Base-by-base conservation (phyloP, 108 stramenopile genomes). In the Nitzschia palea region DNA sequence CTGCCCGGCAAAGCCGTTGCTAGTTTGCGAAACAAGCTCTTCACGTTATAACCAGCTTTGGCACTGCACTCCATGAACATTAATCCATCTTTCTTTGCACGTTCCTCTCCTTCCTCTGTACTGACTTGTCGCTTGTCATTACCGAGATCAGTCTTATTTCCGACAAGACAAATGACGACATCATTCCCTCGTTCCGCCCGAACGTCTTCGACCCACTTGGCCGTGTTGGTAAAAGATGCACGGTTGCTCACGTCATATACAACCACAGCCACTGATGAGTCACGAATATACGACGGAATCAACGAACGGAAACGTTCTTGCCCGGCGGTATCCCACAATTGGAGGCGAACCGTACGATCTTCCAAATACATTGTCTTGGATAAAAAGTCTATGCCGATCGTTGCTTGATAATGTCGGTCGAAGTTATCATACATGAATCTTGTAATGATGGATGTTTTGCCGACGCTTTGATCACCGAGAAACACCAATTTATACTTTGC, bases 261-360 rank as follows among this genome's bases (percentile, higher is more conserved):
- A 10, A 99, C 93, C 8, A 99, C 97, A 30, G 98, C 98, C 8
- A 99, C 97, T 15, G 87, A 91, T 0, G 96, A 98, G 74, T 99
- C 99, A 26, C 99, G 88, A 80, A 99, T 99, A 70, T 99, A 99
- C 37, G 94, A 95, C 3, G 99, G 99, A 55, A 98, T 98, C 40
- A 99, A 74, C 32, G 81, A 83, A 4, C 95, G 90, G 78, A 96
- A 96, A 26, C 93, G 86, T 70, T 99, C 98, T 76, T 99, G 99
- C 20, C 99, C 99, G 0, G 99, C 99, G 2, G 99, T 98, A 54
- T 99, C 99, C 99, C 99, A 99, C 2, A 99, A 85, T 79, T 99
- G 99, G 57, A 99, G 76, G 31, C 99, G 90, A 23, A 99, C 99
- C 17, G 99, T 99, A 3, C 99, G 89, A 65, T 98, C 98, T 69